Base-by-base conservation (phyloP, 2,329 filamentous ascomycete species). In the Calonectria multiphialidica region DNA sequence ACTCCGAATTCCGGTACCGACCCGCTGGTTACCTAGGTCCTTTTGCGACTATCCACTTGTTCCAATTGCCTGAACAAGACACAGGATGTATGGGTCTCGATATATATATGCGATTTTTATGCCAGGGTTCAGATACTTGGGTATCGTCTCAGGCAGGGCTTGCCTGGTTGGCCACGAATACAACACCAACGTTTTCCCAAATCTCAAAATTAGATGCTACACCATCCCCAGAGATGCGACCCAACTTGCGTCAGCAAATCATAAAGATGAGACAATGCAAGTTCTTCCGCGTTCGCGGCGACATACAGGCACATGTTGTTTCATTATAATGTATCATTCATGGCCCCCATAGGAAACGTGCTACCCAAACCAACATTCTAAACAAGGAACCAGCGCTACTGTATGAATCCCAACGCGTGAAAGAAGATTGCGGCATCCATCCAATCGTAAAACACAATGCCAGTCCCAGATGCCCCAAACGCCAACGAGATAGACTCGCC, bases 311-410 rank as follows among this genome's bases (percentile, higher is more conserved):
- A 13, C 21, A 25, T 13, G 2, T 23, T 21, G 35, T 28, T 28
- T 59, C 35, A 59, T 40, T 59, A 70, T 66, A 72, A 76, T 67
- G 59, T 70, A 57, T 71, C 25, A 70, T 63, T 68, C 62, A 42
- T 44, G 68, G 50, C 53, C 66, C 30, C 45, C 44, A 65, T 64
- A 62, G 42, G 44, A 68, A 68, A 62, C 21, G 45, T 62, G 25
- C 44, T 44, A 44, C 35, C 53, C 33, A 71, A 35, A 25, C 63
- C 53, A n/a, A 47, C 47, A 23, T 37, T 45, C 47, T 21, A 4
- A 45, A 50, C 23, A 45, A 30, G 28, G 33, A 49, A 28, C 23
- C 65, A 40, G 25, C 63, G 64, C 69, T 49, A 49, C 45, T 30
- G 53, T 45, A 59, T 63, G 47, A 75, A 70, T 37, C 66, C 66